Percentiles rank a stretch among this genome's conserved stretches.
These are phyloP conservation scores for Apiotrichum veenhuisii DNA, from an alignment of 1,284 basidiomycete species.

Conservation along the genomic window DNA sequence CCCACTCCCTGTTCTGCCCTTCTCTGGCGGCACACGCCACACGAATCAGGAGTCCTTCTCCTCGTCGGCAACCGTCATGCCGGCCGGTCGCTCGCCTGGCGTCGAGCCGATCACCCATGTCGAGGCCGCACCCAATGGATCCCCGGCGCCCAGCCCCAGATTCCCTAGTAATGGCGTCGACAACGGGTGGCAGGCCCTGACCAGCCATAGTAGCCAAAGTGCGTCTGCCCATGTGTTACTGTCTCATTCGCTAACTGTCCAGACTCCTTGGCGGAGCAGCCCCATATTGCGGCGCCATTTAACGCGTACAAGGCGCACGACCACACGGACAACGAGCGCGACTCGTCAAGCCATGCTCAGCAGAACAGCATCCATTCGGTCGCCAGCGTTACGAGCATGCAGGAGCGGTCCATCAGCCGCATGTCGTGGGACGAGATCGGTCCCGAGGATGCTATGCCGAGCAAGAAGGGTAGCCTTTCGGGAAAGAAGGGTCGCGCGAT, in stretches of 20 bases:
- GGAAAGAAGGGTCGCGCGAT: conserved; percentile 34
- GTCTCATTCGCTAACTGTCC: neutral
- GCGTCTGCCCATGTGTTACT: neutral
- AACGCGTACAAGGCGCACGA: neutral
- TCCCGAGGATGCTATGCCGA: conserved; percentile 24
- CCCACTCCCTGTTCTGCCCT: conserved; percentile 12
- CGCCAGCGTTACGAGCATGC: neutral
- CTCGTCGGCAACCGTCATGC: conserved; percentile 25
- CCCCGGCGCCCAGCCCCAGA: conserved; percentile 25
- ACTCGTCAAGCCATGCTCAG: neutral
- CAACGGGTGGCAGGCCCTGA: conserved; percentile 7
- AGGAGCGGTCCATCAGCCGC: conserved; percentile 16
- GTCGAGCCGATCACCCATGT: conserved; percentile 19
- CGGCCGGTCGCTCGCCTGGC: conserved; percentile 20
- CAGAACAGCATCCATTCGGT: neutral
- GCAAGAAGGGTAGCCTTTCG: conserved; percentile 36
- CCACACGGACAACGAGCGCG: neutral
- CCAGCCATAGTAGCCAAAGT: conserved; percentile 15
- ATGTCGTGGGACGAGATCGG: conserved; percentile 44
- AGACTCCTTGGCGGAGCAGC: too few species aligned
- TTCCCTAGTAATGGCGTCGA: conserved; percentile 20
- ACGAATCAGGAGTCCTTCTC: conserved; percentile 29
- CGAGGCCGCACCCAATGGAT: conserved; percentile 4
- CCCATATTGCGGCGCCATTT: too few species aligned
- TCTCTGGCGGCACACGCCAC: conserved; percentile 27